Percentiles rank a stretch among this genome's conserved stretches.
Conservation (phyloP, 768 basidiomycete genomes). For the Boletus rubropictus region DNA sequence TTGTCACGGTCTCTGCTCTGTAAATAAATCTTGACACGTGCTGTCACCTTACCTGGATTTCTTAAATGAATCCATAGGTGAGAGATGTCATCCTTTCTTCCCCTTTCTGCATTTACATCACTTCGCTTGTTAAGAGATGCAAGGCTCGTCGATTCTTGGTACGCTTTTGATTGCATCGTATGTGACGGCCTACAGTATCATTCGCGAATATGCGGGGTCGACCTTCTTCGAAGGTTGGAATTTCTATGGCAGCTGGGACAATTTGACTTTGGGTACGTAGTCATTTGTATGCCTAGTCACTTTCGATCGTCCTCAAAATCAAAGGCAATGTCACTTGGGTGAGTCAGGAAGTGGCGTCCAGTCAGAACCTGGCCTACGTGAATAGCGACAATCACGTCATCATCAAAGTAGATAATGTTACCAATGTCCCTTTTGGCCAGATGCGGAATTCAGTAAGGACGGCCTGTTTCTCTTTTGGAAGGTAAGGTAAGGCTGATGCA, state of each 20-base stretch:
- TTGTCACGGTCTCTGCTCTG: background rate
- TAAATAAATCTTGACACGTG: background rate
- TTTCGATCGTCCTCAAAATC: slow-evolving; percentile 1
- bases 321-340: slow-evolving; percentile 63
- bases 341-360: slow-evolving; percentile 40
- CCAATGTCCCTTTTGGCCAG: slow-evolving; percentile 44
- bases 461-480: background rate
- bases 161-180: background rate
- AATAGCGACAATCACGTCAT: slow-evolving; percentile 59
- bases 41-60: background rate
- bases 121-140: slow-evolving; percentile 10
- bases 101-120: background rate
- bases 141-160: background rate
- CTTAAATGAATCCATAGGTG: slow-evolving; percentile 4
- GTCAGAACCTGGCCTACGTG: slow-evolving; percentile 51
- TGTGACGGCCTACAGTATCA: slow-evolving; percentile 30
- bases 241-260: slow-evolving; percentile 47
- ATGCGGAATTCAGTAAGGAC: slow-evolving; percentile 54
- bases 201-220: slow-evolving; percentile 41
- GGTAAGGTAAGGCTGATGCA: background rate
- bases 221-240: slow-evolving; percentile 53
- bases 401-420: slow-evolving; percentile 68
- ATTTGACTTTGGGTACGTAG: slow-evolving; percentile 35
- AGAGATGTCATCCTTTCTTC: background rate
- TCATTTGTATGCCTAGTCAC: background rate